Base-by-base conservation (phyloP, 2,329 filamentous ascomycete species). In the Chaetomiaceae sp. region DNA sequence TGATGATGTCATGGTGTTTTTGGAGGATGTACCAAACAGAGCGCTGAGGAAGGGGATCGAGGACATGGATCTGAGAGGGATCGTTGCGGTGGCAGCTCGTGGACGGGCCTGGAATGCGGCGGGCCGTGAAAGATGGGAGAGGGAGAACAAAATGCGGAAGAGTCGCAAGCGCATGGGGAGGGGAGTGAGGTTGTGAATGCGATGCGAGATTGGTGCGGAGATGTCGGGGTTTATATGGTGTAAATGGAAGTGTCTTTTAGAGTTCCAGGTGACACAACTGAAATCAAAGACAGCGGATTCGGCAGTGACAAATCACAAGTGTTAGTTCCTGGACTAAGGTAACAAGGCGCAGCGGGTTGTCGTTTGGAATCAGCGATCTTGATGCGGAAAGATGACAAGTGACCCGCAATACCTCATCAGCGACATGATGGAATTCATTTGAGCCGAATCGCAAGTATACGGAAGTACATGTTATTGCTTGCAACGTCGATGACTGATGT, bases 31-130 rank as follows among this genome's bases (percentile, higher is more conserved):
- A 51, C 78, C 77, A 63, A 96, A 95, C 2, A 96, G 72, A 50
- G 85, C 82, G 60, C 87, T 77, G 33, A 96, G 63, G 60, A 96
- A 88, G 1, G 90, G 86, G 62, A 95, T 85, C 2, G 78, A 79
- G 47, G 88, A 84, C 81, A 92, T 89, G 61, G 86, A 85, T 64
- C 41, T 51, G n/a, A 56, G 39, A 19, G 44, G 35, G 21, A 33
- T 30, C 20, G 34, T 31, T 5, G 27, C 50, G 42, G 31, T 44
- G 10, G 57, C 66, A 47, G 58, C 55, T 45, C 56, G 58, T 56
- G 39, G 43, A 21, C 55, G 21, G 47, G 55, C 2, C 53, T 54
- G 46, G 65, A 53, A 50, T 55, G 56, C 50, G 60, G 64, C 65
- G 48, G 63, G 60, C 48, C 70, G 43, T 10, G 70, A 69, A 60